A percentile compares a stretch with the other conserved stretches of the same genome.
These are phyloP conservation scores for Hibiscus trionum DNA, from an alignment of 345 rosid genomes.

Conservation along the genomic window DNA sequence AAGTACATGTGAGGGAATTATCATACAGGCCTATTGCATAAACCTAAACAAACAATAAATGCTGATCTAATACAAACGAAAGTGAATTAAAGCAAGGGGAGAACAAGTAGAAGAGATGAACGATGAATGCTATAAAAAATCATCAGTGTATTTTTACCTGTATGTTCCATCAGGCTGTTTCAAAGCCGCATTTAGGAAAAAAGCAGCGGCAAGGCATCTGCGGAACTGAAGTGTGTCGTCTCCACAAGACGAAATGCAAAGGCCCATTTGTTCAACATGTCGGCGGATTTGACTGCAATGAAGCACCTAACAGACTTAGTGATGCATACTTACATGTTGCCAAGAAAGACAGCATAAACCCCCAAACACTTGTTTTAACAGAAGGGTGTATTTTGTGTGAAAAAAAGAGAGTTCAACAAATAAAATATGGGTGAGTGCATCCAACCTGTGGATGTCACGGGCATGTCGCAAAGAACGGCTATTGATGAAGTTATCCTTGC, in stretches of 20 bases:
- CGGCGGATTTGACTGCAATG: slow-evolving; percentile 68
- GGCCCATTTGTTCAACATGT: slow-evolving; percentile 72
- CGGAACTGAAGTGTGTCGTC: slow-evolving; percentile 67
- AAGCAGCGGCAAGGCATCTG: slow-evolving; percentile 85
- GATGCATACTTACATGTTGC: neutral
- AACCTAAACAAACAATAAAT: slow-evolving; percentile 2
- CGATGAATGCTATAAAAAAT: neutral
- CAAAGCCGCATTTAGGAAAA: slow-evolving; percentile 89
- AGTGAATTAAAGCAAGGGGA: neutral
- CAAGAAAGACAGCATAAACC: neutral
- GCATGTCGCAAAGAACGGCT: slow-evolving; percentile 74
- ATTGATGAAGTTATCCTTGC: slow-evolving; percentile 73
- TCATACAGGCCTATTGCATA: neutral
- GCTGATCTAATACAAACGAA: neutral
- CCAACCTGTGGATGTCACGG: slow-evolving; percentile 67
- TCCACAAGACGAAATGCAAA: slow-evolving; percentile 71
- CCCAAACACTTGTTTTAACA: neutral
- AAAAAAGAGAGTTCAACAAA: neutral
- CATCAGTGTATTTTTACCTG: slow-evolving; percentile 38
- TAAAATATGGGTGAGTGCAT: neutral
- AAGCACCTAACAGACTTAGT: slow-evolving; percentile 7
- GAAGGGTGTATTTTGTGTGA: neutral
- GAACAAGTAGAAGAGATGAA: neutral
- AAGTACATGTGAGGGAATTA: slow-evolving; percentile 3
- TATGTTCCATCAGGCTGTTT: slow-evolving; percentile 82